Evolutionary conservation across 164 flowering plant genomes (phyloP).

Genomic region (Umbilicus rupestris): DNA sequence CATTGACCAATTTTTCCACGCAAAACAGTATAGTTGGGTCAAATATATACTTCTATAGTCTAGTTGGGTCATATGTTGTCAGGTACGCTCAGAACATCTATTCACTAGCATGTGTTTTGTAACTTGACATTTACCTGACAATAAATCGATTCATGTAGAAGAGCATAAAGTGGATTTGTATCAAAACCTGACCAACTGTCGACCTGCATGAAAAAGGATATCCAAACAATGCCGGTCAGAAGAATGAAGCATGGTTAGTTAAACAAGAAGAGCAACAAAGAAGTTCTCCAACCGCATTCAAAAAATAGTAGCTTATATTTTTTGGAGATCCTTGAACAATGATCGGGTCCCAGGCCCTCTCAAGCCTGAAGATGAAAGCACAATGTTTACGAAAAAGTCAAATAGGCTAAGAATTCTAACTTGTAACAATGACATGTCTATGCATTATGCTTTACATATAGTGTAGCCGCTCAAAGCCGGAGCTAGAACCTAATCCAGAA

Average conservation of each 20-base stretch:
- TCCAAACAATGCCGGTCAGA: conserved; percentile 1
- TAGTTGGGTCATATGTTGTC: background rate
- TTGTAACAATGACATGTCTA: background rate
- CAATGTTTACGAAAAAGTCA: conserved; percentile 9
- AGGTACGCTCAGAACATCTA: background rate
- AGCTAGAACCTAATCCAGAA: conserved; percentile 63
- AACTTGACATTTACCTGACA: conserved; percentile 55
- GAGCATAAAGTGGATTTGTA: conserved; percentile 83
- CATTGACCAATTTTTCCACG: background rate
- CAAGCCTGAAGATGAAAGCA: conserved; percentile 45
- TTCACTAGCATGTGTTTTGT: background rate
- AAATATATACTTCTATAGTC: background rate
- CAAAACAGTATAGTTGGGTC: background rate
- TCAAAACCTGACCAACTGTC: conserved; percentile 57
- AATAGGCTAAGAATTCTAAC: background rate
- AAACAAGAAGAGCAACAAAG: background rate
- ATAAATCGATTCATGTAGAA: conserved; percentile 81
- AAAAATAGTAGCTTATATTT: conserved; percentile 62
- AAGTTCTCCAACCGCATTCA: conserved; percentile 60
- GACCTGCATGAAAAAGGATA: conserved; percentile 38
- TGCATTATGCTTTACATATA: conserved; percentile 48
- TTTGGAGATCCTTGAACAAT: conserved; percentile 63
- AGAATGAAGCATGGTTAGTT: background rate
- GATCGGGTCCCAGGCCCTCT: conserved; percentile 91
- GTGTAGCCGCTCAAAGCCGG: conserved; percentile 96